phyloP scores from a whole-genome alignment of 495 filamentous ascomycete genomes.

The Jackrogersella multiformis region DNA sequence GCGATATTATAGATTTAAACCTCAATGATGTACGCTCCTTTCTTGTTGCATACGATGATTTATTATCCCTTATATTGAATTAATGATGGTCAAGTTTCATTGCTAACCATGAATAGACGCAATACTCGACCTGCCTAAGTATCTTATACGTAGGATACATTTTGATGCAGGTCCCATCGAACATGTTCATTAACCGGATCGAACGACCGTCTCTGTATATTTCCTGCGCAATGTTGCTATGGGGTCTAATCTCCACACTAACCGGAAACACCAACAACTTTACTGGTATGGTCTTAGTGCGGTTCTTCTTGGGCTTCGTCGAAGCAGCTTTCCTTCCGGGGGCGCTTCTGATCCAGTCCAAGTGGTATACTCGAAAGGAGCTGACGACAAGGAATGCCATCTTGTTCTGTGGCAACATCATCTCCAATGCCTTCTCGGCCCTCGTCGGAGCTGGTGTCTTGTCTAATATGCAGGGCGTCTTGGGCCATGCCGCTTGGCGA shows the following conservation, averaged over 20 bases:
- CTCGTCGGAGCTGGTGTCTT: conserved; percentile 67
- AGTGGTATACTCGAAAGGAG: conserved; percentile 66
- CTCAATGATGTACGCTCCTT: conserved; percentile 42
- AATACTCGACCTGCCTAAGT: conserved; percentile 54
- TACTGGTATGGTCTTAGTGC: conserved; percentile 66
- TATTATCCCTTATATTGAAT: neutral
- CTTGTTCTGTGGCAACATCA: conserved; percentile 68
- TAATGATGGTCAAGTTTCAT: neutral
- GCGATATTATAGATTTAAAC: conserved; percentile 29
- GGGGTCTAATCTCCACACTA: conserved; percentile 73
- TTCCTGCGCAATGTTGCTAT: conserved; percentile 67
- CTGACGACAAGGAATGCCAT: conserved; percentile 64
- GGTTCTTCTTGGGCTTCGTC: conserved; percentile 75
- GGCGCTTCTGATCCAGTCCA: conserved; percentile 59
- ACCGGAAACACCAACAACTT: conserved; percentile 68
- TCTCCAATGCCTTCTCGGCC: conserved; percentile 69
- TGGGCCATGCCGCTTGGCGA: conserved; percentile 60
- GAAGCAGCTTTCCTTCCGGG: conserved; percentile 59
- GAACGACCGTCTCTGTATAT: conserved; percentile 55
- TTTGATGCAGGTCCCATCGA: conserved; percentile 59
- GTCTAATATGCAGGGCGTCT: conserved; percentile 58
- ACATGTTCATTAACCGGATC: conserved; percentile 54
- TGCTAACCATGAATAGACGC: conserved; percentile 34
- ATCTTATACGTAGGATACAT: conserved; percentile 64
- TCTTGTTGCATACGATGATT: neutral